A percentile compares a stretch with the other conserved stretches of the same genome.
Evolutionary conservation across 805 yeast genomes (phyloP).

Genomic region (Trichomonascus vanleenenianus): DNA sequence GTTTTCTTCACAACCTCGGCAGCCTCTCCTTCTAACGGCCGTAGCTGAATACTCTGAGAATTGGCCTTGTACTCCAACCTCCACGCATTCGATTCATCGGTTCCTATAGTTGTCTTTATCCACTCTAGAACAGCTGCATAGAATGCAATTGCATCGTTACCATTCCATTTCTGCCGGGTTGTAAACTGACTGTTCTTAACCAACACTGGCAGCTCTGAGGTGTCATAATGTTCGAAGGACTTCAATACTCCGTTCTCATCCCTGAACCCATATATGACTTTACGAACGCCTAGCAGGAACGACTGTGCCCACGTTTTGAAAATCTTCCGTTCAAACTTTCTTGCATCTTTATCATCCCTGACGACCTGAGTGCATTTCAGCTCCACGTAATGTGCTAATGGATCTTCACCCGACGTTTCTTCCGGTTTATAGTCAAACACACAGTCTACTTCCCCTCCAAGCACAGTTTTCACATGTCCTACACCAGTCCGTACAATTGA

Average conservation of each 20-base stretch:
- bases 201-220: constrained; percentile 64
- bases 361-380: constrained; percentile 64
- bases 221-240: constrained; percentile 64
- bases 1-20: constrained; percentile 34
- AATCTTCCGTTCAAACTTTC: constrained; percentile 66
- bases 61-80: constrained; percentile 50
- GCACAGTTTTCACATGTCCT: constrained; percentile 56
- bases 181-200: constrained; percentile 19
- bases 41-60: constrained; percentile 45
- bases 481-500: constrained; percentile 81
- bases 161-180: constrained; percentile 40
- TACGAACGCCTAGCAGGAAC: constrained; percentile 77
- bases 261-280: constrained; percentile 77
- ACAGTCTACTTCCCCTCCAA: constrained; percentile 92
- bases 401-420: constrained; percentile 20
- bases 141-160: constrained; percentile 76
- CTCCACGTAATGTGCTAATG: constrained; percentile 72
- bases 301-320: constrained; percentile 90
- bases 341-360: constrained; percentile 47
- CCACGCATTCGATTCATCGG: constrained; percentile 45
- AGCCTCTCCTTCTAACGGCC: constrained; percentile 36
- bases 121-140: constrained; percentile 80
- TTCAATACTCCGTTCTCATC: constrained; percentile 60
- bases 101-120: constrained; percentile 51
- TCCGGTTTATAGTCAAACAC: constrained; percentile 72